Conservation (phyloP, 1,284 basidiomycete species). For the Irpex lacteus region DNA sequence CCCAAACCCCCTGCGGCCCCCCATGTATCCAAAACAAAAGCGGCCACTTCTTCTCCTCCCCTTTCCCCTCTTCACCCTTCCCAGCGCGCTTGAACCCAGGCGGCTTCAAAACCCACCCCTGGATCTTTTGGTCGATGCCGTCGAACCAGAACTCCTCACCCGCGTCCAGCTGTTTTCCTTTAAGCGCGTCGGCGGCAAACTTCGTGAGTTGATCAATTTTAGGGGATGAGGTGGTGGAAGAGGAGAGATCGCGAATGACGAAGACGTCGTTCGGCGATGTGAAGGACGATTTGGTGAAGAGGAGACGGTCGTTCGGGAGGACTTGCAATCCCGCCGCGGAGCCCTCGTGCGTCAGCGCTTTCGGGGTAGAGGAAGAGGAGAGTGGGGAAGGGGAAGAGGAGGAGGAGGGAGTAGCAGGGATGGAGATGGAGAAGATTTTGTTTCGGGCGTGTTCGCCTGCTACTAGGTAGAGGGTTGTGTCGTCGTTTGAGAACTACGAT, state of each 20-base stretch:
- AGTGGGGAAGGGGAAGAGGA: slow-evolving; percentile 49
- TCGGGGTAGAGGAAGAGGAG: slow-evolving; percentile 50
- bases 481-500: slow-evolving; percentile 78
- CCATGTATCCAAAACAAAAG: slow-evolving; percentile 75
- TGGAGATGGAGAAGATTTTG: slow-evolving; percentile 69
- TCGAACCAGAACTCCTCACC: slow-evolving; percentile 87
- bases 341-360: slow-evolving; percentile 54
- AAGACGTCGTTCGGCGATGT: slow-evolving; percentile 75
- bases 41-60: slow-evolving; percentile 74
- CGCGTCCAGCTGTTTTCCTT: slow-evolving; percentile 50
- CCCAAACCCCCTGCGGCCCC: slow-evolving; percentile 80
- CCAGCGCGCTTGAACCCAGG: slow-evolving; percentile 52
- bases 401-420: slow-evolving; percentile 57
- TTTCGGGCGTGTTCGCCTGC: slow-evolving; percentile 73
- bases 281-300: slow-evolving; percentile 70
- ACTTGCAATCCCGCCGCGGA: slow-evolving; percentile 60
- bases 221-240: slow-evolving; percentile 27
- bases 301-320: slow-evolving; percentile 53
- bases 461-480: slow-evolving; percentile 67
- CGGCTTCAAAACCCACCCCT: slow-evolving; percentile 83
- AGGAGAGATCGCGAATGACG: slow-evolving; percentile 46
- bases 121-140: slow-evolving; percentile 72
- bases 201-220: slow-evolving; percentile 53
- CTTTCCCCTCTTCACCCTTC: slow-evolving; percentile 23
- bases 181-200: slow-evolving; percentile 57